Conservation (phyloP, 768 basidiomycete genomes). For the Lepiota brunneoincarnata region DNA sequence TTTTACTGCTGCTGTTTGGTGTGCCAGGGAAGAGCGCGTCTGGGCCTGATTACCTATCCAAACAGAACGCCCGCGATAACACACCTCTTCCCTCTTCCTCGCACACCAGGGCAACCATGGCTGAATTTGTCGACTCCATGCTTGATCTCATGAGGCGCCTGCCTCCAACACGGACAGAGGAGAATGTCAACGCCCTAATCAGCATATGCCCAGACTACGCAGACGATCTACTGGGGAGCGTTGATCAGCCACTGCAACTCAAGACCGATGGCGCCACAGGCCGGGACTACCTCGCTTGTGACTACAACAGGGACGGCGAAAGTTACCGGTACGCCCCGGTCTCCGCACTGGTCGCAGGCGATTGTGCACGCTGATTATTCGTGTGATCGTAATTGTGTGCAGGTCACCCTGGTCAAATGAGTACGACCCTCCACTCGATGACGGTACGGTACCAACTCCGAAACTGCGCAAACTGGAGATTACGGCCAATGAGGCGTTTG, state of each 20-base stretch:
- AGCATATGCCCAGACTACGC: slow-evolving; percentile 88
- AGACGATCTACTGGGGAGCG: slow-evolving; percentile 91
- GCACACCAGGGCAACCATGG: slow-evolving; percentile 40
- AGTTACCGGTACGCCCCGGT: slow-evolving; percentile 68
- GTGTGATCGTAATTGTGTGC: not conserved
- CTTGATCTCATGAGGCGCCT: slow-evolving; percentile 94
- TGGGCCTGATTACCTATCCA: not conserved
- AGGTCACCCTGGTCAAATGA: slow-evolving; percentile 99
- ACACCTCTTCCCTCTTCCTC: not conserved
- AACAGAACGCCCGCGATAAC: slow-evolving; percentile 1
- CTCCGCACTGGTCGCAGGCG: too few species aligned
- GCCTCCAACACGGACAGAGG: slow-evolving; percentile 86
- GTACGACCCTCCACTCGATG: slow-evolving; percentile 87
- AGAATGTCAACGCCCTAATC: slow-evolving; percentile 82
- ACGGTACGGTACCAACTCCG: slow-evolving; percentile 82
- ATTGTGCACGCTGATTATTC: too few species aligned
- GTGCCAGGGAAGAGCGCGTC: too few species aligned
- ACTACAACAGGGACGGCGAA: slow-evolving; percentile 91
- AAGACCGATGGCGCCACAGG: slow-evolving; percentile 78
- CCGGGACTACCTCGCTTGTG: slow-evolving; percentile 89
- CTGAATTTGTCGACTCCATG: slow-evolving; percentile 86
- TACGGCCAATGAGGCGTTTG: slow-evolving; percentile 93
- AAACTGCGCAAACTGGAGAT: slow-evolving; percentile 91
- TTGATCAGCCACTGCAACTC: slow-evolving; percentile 90
- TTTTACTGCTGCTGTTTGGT: too few species aligned